phyloP scores from a whole-genome alignment of 1,284 basidiomycete genomes.

The Ustilago xerochloae region DNA sequence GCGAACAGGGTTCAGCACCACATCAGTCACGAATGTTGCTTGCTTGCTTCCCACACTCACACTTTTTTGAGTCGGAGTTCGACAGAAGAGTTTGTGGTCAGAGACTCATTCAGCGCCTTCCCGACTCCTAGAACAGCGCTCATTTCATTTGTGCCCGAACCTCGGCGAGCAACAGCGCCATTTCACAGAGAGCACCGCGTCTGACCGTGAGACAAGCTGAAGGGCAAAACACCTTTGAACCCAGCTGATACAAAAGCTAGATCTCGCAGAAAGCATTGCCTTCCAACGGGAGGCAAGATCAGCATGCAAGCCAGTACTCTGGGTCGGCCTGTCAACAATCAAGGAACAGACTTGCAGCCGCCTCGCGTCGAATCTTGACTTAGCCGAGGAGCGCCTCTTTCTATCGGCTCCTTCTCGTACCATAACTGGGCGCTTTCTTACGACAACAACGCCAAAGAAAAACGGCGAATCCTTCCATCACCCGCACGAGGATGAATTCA shows the following conservation, averaged over 20 bases:
- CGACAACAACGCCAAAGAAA: neutral
- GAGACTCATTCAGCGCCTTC: neutral
- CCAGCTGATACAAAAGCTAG: neutral
- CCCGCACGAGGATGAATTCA: too few species aligned
- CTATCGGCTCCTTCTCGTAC: conserved; percentile 4
- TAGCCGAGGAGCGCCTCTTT: conserved; percentile 13
- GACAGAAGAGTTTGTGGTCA: neutral
- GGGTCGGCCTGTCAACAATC: too few species aligned
- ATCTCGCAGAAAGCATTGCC: too few species aligned
- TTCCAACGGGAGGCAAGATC: too few species aligned
- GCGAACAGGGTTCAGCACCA: too few species aligned
- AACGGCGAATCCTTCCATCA: neutral
- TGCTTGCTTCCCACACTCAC: too few species aligned
- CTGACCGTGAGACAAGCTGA: neutral
- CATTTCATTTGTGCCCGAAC: conserved; percentile 16
- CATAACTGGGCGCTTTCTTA: neutral
- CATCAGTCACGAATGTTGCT: too few species aligned
- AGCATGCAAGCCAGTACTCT: too few species aligned
- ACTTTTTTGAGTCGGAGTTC: conserved; percentile 11
- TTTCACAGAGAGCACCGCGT: neutral
- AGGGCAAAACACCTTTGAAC: neutral
- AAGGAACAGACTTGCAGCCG: neutral
- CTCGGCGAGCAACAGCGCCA: conserved; percentile 13
- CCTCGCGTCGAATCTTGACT: conserved; percentile 9
- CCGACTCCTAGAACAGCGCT: too few species aligned